Conservation (phyloP, 2,329 filamentous ascomycete species). For the Raffaelea ambrosiae region DNA sequence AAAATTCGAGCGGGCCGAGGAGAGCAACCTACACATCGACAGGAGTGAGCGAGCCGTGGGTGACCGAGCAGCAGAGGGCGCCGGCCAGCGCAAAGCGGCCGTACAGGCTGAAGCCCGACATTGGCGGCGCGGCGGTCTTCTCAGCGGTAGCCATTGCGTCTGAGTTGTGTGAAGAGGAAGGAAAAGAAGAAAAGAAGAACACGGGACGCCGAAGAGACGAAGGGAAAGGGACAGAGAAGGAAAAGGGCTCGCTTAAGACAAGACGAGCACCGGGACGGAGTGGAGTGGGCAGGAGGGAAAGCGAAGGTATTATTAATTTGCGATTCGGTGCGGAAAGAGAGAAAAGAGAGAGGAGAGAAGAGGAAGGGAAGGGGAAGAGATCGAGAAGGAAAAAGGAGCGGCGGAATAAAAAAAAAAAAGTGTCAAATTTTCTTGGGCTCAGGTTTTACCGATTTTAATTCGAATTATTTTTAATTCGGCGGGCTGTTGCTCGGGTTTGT, state of each 20-base stretch:
- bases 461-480: too few relatives aligned
- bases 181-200: constrained; percentile 12
- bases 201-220: constrained; percentile 16
- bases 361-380: not conserved
- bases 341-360: constrained; percentile 8
- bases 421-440: not conserved
- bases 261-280: constrained; percentile 16
- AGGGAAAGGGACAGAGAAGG: constrained; percentile 10
- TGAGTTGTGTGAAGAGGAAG: constrained; percentile 15
- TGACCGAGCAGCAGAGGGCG: constrained; percentile 96
- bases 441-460: not conserved
- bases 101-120: constrained; percentile 63
- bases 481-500: not conserved
- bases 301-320: constrained; percentile 1
- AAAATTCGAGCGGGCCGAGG: not conserved
- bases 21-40: constrained; percentile 87
- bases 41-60: constrained; percentile 92
- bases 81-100: constrained; percentile 94
- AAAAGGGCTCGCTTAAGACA: not conserved
- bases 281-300: constrained; percentile 14
- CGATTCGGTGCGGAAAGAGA: constrained; percentile 3
- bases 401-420: not conserved
- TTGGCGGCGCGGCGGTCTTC: constrained; percentile 29
- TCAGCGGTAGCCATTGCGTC: constrained; percentile 36
- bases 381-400: not conserved